phyloP scores from a whole-genome alignment of 768 basidiomycete species.

The Hygrophorus pudorinus region DNA sequence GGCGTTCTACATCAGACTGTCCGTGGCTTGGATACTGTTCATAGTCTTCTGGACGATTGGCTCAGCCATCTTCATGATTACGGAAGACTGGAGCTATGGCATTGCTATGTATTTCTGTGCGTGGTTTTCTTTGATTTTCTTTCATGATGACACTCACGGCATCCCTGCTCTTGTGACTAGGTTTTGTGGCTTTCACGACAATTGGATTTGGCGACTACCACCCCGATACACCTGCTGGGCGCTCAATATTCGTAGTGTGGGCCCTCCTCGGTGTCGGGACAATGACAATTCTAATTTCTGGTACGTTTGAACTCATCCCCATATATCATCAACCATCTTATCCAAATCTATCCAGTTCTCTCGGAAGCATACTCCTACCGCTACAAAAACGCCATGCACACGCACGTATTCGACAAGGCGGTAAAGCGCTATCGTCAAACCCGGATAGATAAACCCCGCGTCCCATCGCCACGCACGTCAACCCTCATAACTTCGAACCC shows the following conservation, averaged over 20 bases:
- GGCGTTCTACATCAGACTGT: slow-evolving; percentile 48
- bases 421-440: slow-evolving; percentile 31
- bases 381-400: slow-evolving; percentile 49
- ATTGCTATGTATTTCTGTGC: slow-evolving; percentile 63
- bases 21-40: slow-evolving; percentile 50
- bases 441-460: not conserved
- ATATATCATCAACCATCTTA: not conserved
- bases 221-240: slow-evolving; percentile 57
- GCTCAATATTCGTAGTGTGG: slow-evolving; percentile 72
- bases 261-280: slow-evolving; percentile 66
- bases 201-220: slow-evolving; percentile 68
- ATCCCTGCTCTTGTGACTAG: slow-evolving; percentile 26
- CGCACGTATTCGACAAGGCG: slow-evolving; percentile 32
- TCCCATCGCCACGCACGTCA: not conserved
- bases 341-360: slow-evolving; percentile 30
- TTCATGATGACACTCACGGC: not conserved
- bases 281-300: slow-evolving; percentile 66
- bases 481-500: not conserved
- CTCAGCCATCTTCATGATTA: slow-evolving; percentile 54
- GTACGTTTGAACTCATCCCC: slow-evolving; percentile 27
- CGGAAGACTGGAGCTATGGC: slow-evolving; percentile 62
- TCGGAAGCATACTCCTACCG: slow-evolving; percentile 56
- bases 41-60: slow-evolving; percentile 76
- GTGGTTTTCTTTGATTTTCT: slow-evolving; percentile 12
- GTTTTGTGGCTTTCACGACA: slow-evolving; percentile 64